These are phyloP conservation scores for Fusarium fujikuroi DNA, from an alignment of 2,329 filamentous ascomycete genomes.

Conservation along the genomic window DNA sequence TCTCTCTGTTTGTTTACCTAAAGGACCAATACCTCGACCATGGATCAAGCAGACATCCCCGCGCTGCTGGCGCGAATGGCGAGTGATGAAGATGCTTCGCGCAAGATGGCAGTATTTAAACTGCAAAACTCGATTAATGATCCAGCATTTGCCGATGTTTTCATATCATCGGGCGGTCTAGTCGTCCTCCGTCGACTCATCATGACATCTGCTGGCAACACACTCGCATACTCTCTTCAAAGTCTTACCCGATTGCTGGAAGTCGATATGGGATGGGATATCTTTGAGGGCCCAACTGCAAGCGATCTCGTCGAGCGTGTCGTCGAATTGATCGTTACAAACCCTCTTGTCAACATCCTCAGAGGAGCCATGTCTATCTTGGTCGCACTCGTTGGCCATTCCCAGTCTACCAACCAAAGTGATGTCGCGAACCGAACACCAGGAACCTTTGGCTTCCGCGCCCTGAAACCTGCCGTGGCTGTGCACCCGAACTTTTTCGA, in stretches of 20 bases:
- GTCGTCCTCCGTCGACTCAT: slow-evolving; percentile 83
- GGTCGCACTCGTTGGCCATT: slow-evolving; percentile 90
- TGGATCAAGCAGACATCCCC: slow-evolving; percentile 76
- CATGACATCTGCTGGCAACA: slow-evolving; percentile 89
- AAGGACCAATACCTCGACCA: slow-evolving; percentile 13
- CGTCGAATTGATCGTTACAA: slow-evolving; percentile 92
- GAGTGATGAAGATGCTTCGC: slow-evolving; percentile 85
- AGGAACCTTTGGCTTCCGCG: slow-evolving; percentile 85
- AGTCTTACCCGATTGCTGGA: slow-evolving; percentile 88
- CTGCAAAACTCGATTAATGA: slow-evolving; percentile 95
- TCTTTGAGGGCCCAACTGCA: slow-evolving; percentile 72
- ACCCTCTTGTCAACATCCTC: slow-evolving; percentile 96
- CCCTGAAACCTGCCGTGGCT: slow-evolving; percentile 89
- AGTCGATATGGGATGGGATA: slow-evolving; percentile 98
- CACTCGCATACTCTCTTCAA: slow-evolving; percentile 92
- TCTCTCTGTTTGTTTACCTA: slow-evolving; percentile 5
- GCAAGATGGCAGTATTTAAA: slow-evolving; percentile 99
- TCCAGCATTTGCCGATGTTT: slow-evolving; percentile 94
- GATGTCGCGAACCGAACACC: slow-evolving; percentile 54
- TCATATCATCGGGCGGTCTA: slow-evolving; percentile 89
- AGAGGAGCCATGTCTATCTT: slow-evolving; percentile 97
- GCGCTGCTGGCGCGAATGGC: slow-evolving; percentile 71
- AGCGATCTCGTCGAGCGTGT: slow-evolving; percentile 79
- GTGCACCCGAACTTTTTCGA: slow-evolving; percentile 94
- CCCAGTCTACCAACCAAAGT: slow-evolving; percentile 65